These are phyloP conservation scores for Viola pubescens DNA, from an alignment of 441 rosid species.

Conservation along the genomic window DNA sequence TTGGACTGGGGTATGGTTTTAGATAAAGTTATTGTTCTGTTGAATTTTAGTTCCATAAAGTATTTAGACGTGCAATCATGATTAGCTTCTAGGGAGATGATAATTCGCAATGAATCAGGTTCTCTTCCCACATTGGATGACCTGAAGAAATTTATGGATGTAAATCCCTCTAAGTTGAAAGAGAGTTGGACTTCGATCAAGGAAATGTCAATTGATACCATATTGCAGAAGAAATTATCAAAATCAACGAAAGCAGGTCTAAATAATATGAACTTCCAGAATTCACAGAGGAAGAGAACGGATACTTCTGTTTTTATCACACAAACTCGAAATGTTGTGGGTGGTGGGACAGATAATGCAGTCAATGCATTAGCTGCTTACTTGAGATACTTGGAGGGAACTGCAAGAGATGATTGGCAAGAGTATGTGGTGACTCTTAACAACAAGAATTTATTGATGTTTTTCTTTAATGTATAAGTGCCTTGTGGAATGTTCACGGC, in stretches of 20 bases:
- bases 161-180: conserved; percentile 28
- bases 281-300: conserved; percentile 26
- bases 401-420: conserved; percentile 75
- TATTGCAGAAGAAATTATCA: conserved; percentile 34
- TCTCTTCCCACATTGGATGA: conserved; percentile 51
- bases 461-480: too few species aligned
- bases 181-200: conserved; percentile 43
- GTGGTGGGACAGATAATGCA: conserved; percentile 62
- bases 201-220: conserved; percentile 42
- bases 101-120: conserved; percentile 51
- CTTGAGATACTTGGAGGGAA: conserved; percentile 82
- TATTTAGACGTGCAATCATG: conserved; percentile 19
- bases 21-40: not conserved
- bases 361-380: conserved; percentile 70
- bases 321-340: conserved; percentile 41
- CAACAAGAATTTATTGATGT: conserved; percentile 4
- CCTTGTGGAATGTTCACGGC: too few species aligned
- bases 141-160: conserved; percentile 48
- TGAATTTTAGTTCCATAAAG: conserved; percentile 4
- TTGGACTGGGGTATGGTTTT: conserved; percentile 62
- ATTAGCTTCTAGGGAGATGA: conserved; percentile 22
- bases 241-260: conserved; percentile 20
- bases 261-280: conserved; percentile 21
- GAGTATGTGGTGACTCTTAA: conserved; percentile 51
- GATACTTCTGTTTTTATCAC: conserved; percentile 61